phyloP scores from a whole-genome alignment of 2,329 filamentous ascomycete genomes.

The Fusarium dlaminii region DNA sequence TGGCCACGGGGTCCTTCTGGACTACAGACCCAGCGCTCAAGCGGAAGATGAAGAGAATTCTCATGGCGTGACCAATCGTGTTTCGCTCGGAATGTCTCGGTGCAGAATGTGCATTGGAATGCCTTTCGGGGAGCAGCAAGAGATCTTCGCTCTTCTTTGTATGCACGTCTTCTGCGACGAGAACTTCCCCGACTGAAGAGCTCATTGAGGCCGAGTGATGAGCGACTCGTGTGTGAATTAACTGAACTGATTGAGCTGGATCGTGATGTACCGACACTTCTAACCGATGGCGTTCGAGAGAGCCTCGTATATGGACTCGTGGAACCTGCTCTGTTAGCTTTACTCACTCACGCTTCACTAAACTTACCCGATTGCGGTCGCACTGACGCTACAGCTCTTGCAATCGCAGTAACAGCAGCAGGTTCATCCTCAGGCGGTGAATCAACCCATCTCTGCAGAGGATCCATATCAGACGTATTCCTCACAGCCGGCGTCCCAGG shows the following conservation, averaged over 20 bases:
- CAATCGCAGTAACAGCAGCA: constrained; percentile 45
- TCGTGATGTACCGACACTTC: constrained; percentile 20
- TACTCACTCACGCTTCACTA: accelerated
- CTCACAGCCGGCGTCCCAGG: constrained; percentile 49
- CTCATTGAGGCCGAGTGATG: constrained; percentile 24
- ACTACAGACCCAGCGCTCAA: constrained; percentile 57
- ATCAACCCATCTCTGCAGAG: constrained; percentile 46
- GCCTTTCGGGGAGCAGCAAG: constrained; percentile 27
- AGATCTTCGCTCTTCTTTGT: constrained; percentile 27
- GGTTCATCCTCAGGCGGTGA: constrained; percentile 47
- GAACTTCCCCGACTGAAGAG: constrained; percentile 27
- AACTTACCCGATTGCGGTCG: constrained; percentile 21
- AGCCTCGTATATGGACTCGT: constrained; percentile 28
- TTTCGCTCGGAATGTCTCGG: constrained; percentile 55
- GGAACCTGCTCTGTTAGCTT: constrained; percentile 8
- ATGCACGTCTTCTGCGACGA: constrained; percentile 24
- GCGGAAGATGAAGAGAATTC: constrained; percentile 55
- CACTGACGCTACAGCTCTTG: constrained; percentile 40
- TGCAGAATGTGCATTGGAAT: constrained; percentile 58
- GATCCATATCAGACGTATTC: constrained; percentile 38
- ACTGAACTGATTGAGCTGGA: constrained; percentile 36
- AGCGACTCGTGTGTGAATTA: constrained; percentile 26
- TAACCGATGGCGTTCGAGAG: constrained; percentile 18
- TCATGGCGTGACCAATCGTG: constrained; percentile 62
- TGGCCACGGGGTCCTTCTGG: constrained; percentile 47